Evolutionary conservation across 2,329 filamentous ascomycete genomes (phyloP), one percentile per base, ranked within the genome.

Genomic region (Huntiella bhutanensis): DNA sequence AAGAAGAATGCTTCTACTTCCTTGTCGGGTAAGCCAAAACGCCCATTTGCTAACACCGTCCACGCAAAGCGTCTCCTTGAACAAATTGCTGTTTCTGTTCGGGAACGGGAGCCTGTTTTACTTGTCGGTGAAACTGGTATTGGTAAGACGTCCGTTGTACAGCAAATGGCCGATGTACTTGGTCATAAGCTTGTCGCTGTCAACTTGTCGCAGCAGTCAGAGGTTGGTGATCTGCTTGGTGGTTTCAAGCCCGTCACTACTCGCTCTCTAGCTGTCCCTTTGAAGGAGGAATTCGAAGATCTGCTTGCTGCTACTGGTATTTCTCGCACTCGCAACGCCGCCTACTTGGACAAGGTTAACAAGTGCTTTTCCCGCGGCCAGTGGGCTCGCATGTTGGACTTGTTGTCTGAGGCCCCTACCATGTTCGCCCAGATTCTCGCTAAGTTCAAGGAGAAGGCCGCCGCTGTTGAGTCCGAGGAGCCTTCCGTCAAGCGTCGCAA

Each of bases 51-150:
- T 4, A 86, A 82, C 33, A 96, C 91, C 15, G 78, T 75, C 16
- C 83, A 93, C 52, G 88, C 88, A 0, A 75, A 84, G 52, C 75
- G 80, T 51, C 68, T 94, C 10, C 72, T 98, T 43, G 92, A 98
- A 59, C 84, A 92, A 58, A 82, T 96, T 47, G 77, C 83, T 1
- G 78, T 84, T 34, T 81, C 86, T 1, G 75, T 95, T 4, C 77
- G 81, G 51, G 74, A 86, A 55, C 73, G 75, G n/a, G 91, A 99
- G 56, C 86, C 92, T 3, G 74, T 94, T 1, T 65, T 99, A 13
- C 74, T 99, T 22, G 91, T 99, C n/a, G 91, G 91, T 57, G 91
- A 99, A 64, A 99, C 91, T 5, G 91, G 91, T 66, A 95, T 94
- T 43, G 91, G 91, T 55, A 99, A 99, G 63, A 99, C 91, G 0